A percentile compares a stretch with the other conserved stretches of the same genome.
Evolutionary conservation across 352 stramenopile species (phyloP).

Genomic region (Phytopythium mirpurense): DNA sequence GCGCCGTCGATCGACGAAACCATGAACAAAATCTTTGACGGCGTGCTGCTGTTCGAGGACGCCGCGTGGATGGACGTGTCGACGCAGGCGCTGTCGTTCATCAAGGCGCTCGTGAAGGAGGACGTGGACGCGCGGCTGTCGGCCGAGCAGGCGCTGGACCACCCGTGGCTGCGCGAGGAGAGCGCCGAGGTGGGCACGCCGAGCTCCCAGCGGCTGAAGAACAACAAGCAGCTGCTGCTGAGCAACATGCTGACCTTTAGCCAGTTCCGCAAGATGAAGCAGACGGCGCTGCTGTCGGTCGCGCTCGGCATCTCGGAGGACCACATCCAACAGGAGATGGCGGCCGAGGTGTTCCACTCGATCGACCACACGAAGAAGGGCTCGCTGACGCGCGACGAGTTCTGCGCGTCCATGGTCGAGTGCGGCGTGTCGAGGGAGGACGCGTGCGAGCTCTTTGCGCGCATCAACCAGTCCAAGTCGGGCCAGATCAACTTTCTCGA

Average conservation of each 20-base stretch:
- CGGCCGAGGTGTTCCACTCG: constrained; percentile 79
- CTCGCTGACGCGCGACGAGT: constrained; percentile 90
- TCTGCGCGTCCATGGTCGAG: constrained; percentile 90
- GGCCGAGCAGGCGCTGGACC: constrained; percentile 55
- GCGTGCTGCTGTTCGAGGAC: constrained; percentile 66
- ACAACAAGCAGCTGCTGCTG: constrained; percentile 57
- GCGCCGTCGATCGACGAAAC: constrained; percentile 64
- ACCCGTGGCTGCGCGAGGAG: constrained; percentile 55
- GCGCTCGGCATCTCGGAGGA: constrained; percentile 69
- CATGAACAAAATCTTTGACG: constrained; percentile 82
- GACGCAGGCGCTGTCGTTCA: constrained; percentile 57
- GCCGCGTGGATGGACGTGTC: constrained; percentile 61
- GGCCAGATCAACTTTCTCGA: constrained; percentile 93
- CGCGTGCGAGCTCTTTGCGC: constrained; percentile 64
- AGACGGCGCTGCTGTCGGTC: constrained; percentile 65
- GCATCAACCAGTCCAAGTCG: constrained; percentile 76
- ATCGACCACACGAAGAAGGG: constrained; percentile 85
- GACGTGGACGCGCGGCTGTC: constrained; percentile 58
- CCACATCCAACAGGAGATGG: constrained; percentile 71
- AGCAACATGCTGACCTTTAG: constrained; percentile 81
- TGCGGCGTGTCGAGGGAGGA: constrained; percentile 74
- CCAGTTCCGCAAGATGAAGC: constrained; percentile 68
- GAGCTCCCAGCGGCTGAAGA: constrained; percentile 30
- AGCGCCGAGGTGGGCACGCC: constrained; percentile 11
- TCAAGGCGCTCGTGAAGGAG: constrained; percentile 78